Conservation (phyloP, 129 eudicot species). For the Logfia minima region DNA sequence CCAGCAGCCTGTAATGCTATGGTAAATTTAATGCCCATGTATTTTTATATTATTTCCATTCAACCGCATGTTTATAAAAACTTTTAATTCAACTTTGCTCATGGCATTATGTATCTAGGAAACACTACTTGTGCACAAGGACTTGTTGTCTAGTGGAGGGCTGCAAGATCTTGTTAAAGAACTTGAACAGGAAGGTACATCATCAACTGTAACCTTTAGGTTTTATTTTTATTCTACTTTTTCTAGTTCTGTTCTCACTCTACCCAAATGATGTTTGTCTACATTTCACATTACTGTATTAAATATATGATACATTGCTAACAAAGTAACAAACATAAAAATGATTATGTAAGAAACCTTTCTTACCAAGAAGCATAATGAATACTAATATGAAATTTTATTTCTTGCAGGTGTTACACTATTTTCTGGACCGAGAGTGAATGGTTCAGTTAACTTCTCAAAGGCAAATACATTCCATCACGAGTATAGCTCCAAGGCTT, state of each 20-base stretch:
- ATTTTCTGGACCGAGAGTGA: conserved; percentile 81
- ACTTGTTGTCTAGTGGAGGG: conserved; percentile 51
- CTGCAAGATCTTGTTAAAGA: conserved; percentile 56
- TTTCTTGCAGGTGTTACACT: conserved; percentile 62
- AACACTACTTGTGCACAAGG: conserved; percentile 89
- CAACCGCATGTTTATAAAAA: background rate
- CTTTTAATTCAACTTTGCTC: conserved; percentile 2
- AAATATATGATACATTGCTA: background rate
- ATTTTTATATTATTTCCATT: background rate
- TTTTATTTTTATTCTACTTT: background rate
- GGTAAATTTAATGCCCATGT: conserved; percentile 43
- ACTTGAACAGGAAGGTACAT: conserved; percentile 63
- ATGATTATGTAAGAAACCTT: conserved; percentile 8
- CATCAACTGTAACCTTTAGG: background rate
- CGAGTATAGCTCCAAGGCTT: conserved; percentile 72
- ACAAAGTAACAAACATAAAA: background rate
- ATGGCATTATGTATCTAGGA: conserved; percentile 43
- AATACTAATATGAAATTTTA: background rate
- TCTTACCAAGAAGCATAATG: background rate
- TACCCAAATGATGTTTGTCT: background rate
- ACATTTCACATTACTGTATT: background rate
- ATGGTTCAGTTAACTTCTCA: conserved; percentile 45
- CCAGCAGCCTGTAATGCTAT: conserved; percentile 98
- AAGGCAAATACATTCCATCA: conserved; percentile 62
- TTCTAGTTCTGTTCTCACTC: background rate